Base-by-base conservation (phyloP, 306 rosid genomes). In the Pyrus betulifolia region DNA sequence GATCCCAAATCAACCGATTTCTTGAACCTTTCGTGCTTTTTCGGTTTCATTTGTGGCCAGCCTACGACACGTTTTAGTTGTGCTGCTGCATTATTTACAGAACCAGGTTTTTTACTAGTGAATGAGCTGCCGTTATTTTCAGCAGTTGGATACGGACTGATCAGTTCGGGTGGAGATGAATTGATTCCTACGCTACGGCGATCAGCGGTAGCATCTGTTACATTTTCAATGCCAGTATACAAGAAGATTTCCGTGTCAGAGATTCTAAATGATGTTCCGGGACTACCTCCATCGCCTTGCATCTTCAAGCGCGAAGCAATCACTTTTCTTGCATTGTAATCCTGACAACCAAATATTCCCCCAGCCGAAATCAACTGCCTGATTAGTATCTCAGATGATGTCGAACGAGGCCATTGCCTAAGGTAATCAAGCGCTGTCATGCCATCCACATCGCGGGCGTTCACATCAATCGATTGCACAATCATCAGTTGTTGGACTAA, bases 371-470 rank as follows among this genome's bases (percentile, higher is more conserved):
- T 82, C 76, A 95, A 69, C 77, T 87, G 96, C 13, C 92, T 87
- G 3, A 92, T 95, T 5, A 95, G 88, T 42, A 89, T 78, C 70
- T 95, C 97, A 2, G 97, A 91, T 2, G 97, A 89, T 4, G 91
- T 86, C 11, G 97, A 90, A 23, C 68, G 83, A 0, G 97, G 96
- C 23, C 70, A 77, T 54, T 90, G 99, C 64, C 82, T 82, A 21
- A 95, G 96, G 82, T 89, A 91, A 82, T 95, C 99, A 49, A 95
- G 97, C 1, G 99, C 90, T 13, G 97, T 95, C 93, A 95, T 83
- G 72, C 96, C 88, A 27, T 92, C 79, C 40, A 59, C 75, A 63
- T 95, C 99, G 8, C 79, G 86, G 28, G 82, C 87, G 51, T 95
- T 95, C 54, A 95, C 88, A 82, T 95, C 78, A 11, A 95, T 90